Evolutionary conservation across 345 rosid species (phyloP), one percentile per base, ranked within the genome.

Genomic region (Eucalyptus albens): DNA sequence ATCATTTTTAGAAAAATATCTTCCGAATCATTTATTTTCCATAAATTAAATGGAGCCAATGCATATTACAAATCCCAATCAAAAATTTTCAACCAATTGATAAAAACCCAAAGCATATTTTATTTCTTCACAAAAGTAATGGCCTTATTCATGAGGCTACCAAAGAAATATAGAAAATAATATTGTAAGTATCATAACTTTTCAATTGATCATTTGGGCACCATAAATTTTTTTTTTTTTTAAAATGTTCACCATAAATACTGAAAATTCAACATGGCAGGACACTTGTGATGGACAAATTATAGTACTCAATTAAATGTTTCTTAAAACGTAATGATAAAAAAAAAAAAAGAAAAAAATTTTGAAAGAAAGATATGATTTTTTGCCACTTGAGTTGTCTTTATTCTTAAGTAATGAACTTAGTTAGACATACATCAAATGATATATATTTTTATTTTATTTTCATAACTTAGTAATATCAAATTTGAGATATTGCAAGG

Each of bases 361-460:
- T n/a, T n/a, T n/a, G n/a, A n/a, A n/a, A n/a, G n/a, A 16, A 69
- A 33, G 3, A 69, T 31, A 33, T 9, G 22, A 4, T 0, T 67
- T 8, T 33, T 33, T 17, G 13, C 0, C 24, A 9, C 0, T 69
- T 0, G 4, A 33, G 5, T 33, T 69, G 24, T 33, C 0, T 31
- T 16, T 33, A 69, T 33, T 33, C 22, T 37, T 17, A 33, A 9
- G 81, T 33, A 6, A 69, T 33, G 12, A 33, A 17, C 22, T 16
- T 31, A 5, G 6, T 69, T 69, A 31, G 42, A 33, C 2, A 0
- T 37, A 19, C 9, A 19, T 7, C 9, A 37, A 40, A 3, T 69
- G 11, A 29, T 29, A 65, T 67, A 67, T 67, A 4, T n/a, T 1
- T 8, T 7, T 65, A 14, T 65, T 29, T 65, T 31, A 69, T 69